Conservation (phyloP, 768 basidiomycete genomes). For the Amanita molliuscula region DNA sequence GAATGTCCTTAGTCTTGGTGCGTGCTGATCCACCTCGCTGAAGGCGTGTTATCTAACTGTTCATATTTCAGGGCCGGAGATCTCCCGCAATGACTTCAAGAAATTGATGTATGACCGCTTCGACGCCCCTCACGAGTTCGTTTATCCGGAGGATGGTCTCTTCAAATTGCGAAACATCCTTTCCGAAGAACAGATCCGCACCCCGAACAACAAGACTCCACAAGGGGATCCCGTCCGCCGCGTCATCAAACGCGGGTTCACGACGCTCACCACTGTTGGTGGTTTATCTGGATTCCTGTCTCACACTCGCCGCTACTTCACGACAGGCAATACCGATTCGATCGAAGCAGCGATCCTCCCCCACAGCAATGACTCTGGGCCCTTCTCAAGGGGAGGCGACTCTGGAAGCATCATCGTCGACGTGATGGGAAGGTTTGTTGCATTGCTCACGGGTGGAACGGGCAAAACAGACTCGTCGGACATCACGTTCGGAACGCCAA, state of each 20-base stretch:
- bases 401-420: constrained; percentile 26
- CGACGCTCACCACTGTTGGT: constrained; percentile 27
- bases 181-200: constrained; percentile 18
- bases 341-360: constrained; percentile 18
- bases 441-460: constrained; percentile 13
- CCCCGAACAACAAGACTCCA: constrained; percentile 13
- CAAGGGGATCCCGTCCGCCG: constrained; percentile 16
- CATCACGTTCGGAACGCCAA: constrained; percentile 22
- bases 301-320: constrained; percentile 18
- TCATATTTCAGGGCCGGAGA: constrained; percentile 16
- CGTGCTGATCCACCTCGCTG: constrained; percentile 16
- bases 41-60: constrained; percentile 15
- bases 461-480: constrained; percentile 15
- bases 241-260: constrained; percentile 27
- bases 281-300: constrained; percentile 22
- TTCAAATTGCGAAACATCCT: constrained; percentile 20
- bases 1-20: constrained; percentile 27
- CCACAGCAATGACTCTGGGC: constrained; percentile 15
- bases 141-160: constrained; percentile 22
- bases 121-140: constrained; percentile 14
- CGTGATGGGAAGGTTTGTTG: constrained; percentile 20
- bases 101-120: constrained; percentile 10
- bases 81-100: constrained; percentile 13
- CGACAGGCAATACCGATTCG: constrained; percentile 10
- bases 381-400: constrained; percentile 24